Percentiles rank a stretch among this genome's conserved stretches.
Conservation (phyloP, 495 filamentous ascomycete genomes). For the Penicillium parvum region DNA sequence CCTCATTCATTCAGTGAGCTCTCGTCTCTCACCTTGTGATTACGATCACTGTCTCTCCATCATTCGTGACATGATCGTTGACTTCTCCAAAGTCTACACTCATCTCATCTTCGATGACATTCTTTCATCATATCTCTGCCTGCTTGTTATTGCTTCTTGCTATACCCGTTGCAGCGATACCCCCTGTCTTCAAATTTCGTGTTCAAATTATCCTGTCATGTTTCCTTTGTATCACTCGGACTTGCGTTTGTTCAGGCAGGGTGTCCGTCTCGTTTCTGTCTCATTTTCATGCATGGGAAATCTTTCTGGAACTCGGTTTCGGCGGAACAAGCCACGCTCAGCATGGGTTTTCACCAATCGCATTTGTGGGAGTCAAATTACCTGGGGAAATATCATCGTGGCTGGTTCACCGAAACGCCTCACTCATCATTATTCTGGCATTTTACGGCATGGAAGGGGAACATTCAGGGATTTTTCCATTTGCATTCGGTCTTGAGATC, state of each 20-base stretch:
- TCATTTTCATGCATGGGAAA: slow-evolving; percentile 9
- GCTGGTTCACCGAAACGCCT: slow-evolving; percentile 26
- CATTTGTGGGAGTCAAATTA: slow-evolving; percentile 29
- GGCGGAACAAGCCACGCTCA: slow-evolving; percentile 13
- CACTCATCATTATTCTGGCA: slow-evolving; percentile 14
- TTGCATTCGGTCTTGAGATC: slow-evolving; percentile 8
- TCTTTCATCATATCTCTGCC: slow-evolving; percentile 15
- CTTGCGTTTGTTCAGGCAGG: slow-evolving; percentile 1
- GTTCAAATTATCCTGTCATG: slow-evolving; percentile 3
- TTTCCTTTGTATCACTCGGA: slow-evolving; percentile 7
- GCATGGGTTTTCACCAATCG: slow-evolving; percentile 9
- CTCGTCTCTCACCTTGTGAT: background rate
- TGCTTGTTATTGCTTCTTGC: slow-evolving; percentile 18
- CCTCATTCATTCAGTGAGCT: slow-evolving; percentile 27
- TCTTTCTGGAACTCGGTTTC: slow-evolving; percentile 8
- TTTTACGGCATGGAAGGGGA: slow-evolving; percentile 13
- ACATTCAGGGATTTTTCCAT: slow-evolving; percentile 11
- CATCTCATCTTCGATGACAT: slow-evolving; percentile 22
- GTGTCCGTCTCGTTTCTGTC: slow-evolving; percentile 5
- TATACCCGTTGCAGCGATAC: slow-evolving; percentile 25
- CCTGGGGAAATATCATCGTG: slow-evolving; percentile 18
- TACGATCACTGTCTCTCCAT: too few relatives aligned
- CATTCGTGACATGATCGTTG: too few relatives aligned
- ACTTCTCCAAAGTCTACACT: slow-evolving; percentile 3
- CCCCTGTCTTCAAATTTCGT: slow-evolving; percentile 14